Base-by-base conservation (phyloP, 192 early-diverging fungal genomes). In the Coemansia umbellata region DNA sequence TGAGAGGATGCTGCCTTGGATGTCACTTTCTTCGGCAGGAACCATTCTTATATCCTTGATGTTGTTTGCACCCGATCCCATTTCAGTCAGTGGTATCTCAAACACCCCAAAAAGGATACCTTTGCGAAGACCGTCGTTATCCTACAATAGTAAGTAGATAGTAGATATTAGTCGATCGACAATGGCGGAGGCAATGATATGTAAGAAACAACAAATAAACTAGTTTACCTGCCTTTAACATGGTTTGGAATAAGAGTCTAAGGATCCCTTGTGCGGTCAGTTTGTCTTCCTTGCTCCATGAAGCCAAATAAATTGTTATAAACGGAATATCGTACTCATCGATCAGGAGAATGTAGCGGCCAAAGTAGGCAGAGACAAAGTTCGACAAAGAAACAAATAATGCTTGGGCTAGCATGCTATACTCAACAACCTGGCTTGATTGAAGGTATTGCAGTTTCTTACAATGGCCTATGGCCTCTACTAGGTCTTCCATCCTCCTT, bases 291-390 rank as follows among this genome's bases (percentile, higher is more conserved):
- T 5, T 17, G 35, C 32, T 45, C 69, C 69, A 73, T 0, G 37
- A 10, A 2, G 63, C 58, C 21, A 66, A 31, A 0, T 53, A 32
- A 6, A 73, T 35, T 14, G 63, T 42, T 13, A 73, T 73, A 39
- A 73, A 73, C n/a, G 69, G 63, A 31, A 66, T 65, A 18, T 73
- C 69, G 19, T 66, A 66, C 35, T 73, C 69, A 47, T 73, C 69
- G 40, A 66, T 57, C 0, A 73, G 33, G 14, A 73, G 50, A 3
- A 73, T 57, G 19, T 66, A 73, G 10, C 54, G 58, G 0, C 69
- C 69, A 40, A 22, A 73, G 9, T n/a, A 18, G 2, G 10, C 33
- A 0, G 36, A 3, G 17, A 72, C 22, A 48, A 61, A 53, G 0
- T 22, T 11, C 0, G 70, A 74, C 1, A 74, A 15, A 2, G 36